phyloP scores from a whole-genome alignment of 805 yeast species.

The Wickerhamiella allomyrinae region DNA sequence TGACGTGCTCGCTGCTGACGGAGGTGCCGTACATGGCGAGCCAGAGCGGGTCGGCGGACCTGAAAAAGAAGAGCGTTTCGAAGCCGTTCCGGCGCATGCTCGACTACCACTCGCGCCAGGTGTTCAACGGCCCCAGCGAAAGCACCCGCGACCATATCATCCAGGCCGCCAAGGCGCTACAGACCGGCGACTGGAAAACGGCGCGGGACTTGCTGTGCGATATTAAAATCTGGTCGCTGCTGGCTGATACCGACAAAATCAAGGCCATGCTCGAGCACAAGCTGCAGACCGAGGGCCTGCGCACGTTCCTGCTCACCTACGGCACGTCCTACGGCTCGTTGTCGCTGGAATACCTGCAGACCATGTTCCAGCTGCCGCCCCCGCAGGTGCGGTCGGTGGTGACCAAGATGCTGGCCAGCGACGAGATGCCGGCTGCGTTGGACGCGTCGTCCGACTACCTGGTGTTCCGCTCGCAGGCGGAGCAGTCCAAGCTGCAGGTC shows the following conservation, averaged over 20 bases:
- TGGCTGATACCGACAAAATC: slow-evolving; percentile 53
- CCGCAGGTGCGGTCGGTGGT: slow-evolving; percentile 47
- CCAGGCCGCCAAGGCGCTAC: slow-evolving; percentile 80
- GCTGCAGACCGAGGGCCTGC: slow-evolving; percentile 78
- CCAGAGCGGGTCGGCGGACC: slow-evolving; percentile 36
- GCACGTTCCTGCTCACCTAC: slow-evolving; percentile 83
- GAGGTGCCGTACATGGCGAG: slow-evolving; percentile 88
- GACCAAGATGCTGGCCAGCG: slow-evolving; percentile 59
- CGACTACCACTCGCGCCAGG: slow-evolving; percentile 87
- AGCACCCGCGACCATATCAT: slow-evolving; percentile 85
- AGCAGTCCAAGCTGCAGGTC: slow-evolving; percentile 72
- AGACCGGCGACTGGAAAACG: slow-evolving; percentile 77
- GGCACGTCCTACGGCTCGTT: slow-evolving; percentile 55
- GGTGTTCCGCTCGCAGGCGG: slow-evolving; percentile 62
- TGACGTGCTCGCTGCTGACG: slow-evolving; percentile 75
- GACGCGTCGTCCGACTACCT: slow-evolving; percentile 51
- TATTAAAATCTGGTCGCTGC: slow-evolving; percentile 75
- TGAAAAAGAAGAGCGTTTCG: slow-evolving; percentile 50
- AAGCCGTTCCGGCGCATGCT: slow-evolving; percentile 83
- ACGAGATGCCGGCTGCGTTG: slow-evolving; percentile 62
- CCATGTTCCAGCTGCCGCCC: slow-evolving; percentile 48
- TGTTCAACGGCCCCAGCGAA: slow-evolving; percentile 96
- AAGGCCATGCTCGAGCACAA: slow-evolving; percentile 48
- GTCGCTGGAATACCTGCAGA: slow-evolving; percentile 49
- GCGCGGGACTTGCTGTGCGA: slow-evolving; percentile 58